Conservation (phyloP, 768 basidiomycete genomes). For the Amanita pallidorosea region DNA sequence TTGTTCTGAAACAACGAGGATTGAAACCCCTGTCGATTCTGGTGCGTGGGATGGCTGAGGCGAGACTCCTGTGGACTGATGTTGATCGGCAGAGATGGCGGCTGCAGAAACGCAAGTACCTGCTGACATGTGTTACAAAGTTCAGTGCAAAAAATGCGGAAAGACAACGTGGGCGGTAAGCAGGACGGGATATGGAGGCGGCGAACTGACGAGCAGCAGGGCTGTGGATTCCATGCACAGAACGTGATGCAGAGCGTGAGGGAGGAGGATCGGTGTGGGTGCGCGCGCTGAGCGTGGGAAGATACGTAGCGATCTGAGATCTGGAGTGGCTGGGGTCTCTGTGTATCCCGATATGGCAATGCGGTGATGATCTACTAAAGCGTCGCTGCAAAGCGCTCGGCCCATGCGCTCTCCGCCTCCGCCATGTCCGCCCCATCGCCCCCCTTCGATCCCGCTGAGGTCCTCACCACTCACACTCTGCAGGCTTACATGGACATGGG, state of each 20-base stretch:
- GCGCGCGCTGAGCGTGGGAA: conserved; percentile 15
- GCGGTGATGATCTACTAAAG: conserved; percentile 24
- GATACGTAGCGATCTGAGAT: conserved; percentile 3
- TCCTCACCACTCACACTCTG: conserved; percentile 38
- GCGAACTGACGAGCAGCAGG: conserved; percentile 16
- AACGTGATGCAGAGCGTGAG: conserved; percentile 32
- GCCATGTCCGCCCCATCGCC: conserved; percentile 12
- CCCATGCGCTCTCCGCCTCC: conserved; percentile 9
- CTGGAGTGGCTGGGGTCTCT: conserved; percentile 5
- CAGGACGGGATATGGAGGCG: conserved; percentile 27
- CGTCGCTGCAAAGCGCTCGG: not conserved
- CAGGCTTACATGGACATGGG: conserved; percentile 28
- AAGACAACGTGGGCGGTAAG: conserved; percentile 59
- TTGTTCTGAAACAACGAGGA: too few relatives aligned
- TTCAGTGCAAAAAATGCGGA: conserved; percentile 49
- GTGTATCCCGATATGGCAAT: conserved; percentile 15
- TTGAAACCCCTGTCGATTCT: not conserved
- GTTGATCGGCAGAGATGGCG: conserved; percentile 1
- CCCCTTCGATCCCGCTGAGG: conserved; percentile 32
- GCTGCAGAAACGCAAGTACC: conserved; percentile 15
- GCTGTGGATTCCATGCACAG: too few relatives aligned
- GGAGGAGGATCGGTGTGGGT: conserved; percentile 36
- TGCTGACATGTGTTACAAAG: conserved; percentile 43
- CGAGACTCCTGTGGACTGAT: not conserved
- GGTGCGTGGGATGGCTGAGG: not conserved